Evolutionary conservation across 805 yeast genomes (phyloP).

Genomic region (Spencermartinsiella europaea): DNA sequence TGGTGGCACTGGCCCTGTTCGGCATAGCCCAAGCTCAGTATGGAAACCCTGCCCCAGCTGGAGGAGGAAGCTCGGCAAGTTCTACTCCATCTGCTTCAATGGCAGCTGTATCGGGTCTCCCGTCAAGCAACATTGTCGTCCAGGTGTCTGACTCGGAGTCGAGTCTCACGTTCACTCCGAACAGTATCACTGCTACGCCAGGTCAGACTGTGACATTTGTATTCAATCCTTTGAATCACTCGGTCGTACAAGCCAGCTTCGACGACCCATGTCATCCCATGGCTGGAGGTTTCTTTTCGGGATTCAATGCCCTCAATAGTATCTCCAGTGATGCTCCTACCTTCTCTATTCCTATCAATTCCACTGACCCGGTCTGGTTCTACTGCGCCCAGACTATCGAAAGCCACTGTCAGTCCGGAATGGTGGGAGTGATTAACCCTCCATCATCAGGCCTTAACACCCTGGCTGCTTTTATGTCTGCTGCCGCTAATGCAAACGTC

Average conservation of each 20-base stretch:
- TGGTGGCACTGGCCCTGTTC: neutral
- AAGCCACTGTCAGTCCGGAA: slow-evolving; percentile 22
- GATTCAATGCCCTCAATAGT: slow-evolving; percentile 12
- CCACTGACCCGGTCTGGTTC: slow-evolving; percentile 23
- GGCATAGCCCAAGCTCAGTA: neutral
- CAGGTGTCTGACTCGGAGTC: slow-evolving; percentile 9
- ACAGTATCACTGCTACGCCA: slow-evolving; percentile 17
- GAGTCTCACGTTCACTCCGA: slow-evolving; percentile 15
- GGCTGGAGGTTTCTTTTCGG: slow-evolving; percentile 19
- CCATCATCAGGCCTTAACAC: slow-evolving; percentile 11
- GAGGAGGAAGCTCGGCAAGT: neutral
- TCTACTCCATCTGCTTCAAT: neutral
- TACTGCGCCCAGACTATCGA: slow-evolving; percentile 22
- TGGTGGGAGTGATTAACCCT: slow-evolving; percentile 26
- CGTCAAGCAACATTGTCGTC: neutral
- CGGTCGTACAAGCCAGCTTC: slow-evolving; percentile 21
- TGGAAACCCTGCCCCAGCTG: neutral
- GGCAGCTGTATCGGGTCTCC: slow-evolving; percentile 1
- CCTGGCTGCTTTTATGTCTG: slow-evolving; percentile 12
- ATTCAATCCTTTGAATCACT: slow-evolving; percentile 17
- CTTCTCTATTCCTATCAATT: slow-evolving; percentile 17
- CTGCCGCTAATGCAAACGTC: slow-evolving; percentile 11
- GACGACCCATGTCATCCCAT: slow-evolving; percentile 18
- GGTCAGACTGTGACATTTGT: slow-evolving; percentile 21
- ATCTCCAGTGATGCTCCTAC: slow-evolving; percentile 7